Conservation (phyloP, 345 rosid genomes). For the Iberis pinnata region DNA sequence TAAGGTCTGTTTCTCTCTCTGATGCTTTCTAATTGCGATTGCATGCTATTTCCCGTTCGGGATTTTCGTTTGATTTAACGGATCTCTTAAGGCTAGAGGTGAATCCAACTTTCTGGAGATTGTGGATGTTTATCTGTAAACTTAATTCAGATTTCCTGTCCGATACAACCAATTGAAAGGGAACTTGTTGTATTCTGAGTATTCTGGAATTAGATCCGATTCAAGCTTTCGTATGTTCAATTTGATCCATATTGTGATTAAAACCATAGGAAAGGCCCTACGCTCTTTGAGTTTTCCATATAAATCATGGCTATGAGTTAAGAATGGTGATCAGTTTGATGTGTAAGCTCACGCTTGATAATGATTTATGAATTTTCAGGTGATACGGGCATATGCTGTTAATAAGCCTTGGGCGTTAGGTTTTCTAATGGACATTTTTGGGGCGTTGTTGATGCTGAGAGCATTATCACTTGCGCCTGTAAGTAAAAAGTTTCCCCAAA, state of each 20-base stretch:
- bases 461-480: conserved; percentile 92
- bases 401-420: conserved; percentile 78
- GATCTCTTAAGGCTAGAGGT: conserved; percentile 4
- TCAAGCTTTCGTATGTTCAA: not conserved
- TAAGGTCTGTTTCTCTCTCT: conserved; percentile 42
- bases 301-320: not conserved
- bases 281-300: not conserved
- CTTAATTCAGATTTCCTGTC: conserved; percentile 5
- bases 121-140: not conserved
- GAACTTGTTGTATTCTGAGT: not conserved
- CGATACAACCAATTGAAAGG: not conserved
- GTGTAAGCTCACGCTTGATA: conserved; percentile 13
- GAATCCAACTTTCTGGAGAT: not conserved
- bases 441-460: conserved; percentile 86
- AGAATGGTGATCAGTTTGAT: not conserved
- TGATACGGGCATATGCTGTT: conserved; percentile 67
- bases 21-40: not conserved
- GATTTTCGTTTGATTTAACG: not conserved
- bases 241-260: conserved; percentile 7
- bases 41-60: conserved; percentile 10
- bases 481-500: conserved; percentile 20
- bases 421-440: conserved; percentile 83
- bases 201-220: conserved; percentile 12
- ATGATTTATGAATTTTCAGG: conserved; percentile 32
- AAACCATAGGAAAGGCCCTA: not conserved